Conservation (phyloP, 805 yeast genomes). For the Alloascoidea hylecoeti region DNA sequence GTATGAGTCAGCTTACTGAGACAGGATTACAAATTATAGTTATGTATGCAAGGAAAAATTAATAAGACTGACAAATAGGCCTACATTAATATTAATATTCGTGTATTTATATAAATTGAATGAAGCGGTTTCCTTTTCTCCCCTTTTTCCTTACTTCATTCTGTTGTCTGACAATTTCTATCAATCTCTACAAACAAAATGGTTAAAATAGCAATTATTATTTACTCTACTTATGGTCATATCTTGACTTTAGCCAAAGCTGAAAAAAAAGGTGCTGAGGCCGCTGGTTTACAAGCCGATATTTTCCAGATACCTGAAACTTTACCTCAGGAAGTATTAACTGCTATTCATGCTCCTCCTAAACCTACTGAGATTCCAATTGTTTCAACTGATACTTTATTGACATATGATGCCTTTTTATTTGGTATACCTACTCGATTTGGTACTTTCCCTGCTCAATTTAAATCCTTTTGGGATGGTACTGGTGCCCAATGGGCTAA, state of each 20-base stretch:
- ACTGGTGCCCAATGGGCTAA: constrained; percentile 72
- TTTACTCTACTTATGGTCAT: constrained; percentile 77
- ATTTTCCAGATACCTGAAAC: constrained; percentile 72
- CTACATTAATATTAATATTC: too few species aligned
- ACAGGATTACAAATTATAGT: too few species aligned
- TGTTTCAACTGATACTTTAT: constrained; percentile 44
- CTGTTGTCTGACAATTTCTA: too few species aligned
- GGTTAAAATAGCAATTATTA: constrained; percentile 60
- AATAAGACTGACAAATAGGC: too few species aligned
- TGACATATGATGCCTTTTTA: constrained; percentile 62
- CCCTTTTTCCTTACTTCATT: too few species aligned
- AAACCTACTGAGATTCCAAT: constrained; percentile 46
- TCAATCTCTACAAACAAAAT: too few species aligned
- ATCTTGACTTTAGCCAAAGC: constrained; percentile 52
- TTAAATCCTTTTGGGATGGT: constrained; percentile 62
- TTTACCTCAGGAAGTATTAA: constrained; percentile 41
- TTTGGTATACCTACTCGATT: constrained; percentile 83
- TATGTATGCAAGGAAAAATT: too few species aligned
- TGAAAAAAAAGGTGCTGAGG: constrained; percentile 50
- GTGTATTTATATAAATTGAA: too few species aligned
- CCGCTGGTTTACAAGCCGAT: constrained; percentile 56
- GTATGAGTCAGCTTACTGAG: too few species aligned
- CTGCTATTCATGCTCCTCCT: constrained; percentile 45
- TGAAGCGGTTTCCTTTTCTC: too few species aligned
- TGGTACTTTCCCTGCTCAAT: constrained; percentile 71